These are phyloP conservation scores for Ocimum tenuiflorum DNA, from an alignment of 257 asterid genomes.

Conservation along the genomic window DNA sequence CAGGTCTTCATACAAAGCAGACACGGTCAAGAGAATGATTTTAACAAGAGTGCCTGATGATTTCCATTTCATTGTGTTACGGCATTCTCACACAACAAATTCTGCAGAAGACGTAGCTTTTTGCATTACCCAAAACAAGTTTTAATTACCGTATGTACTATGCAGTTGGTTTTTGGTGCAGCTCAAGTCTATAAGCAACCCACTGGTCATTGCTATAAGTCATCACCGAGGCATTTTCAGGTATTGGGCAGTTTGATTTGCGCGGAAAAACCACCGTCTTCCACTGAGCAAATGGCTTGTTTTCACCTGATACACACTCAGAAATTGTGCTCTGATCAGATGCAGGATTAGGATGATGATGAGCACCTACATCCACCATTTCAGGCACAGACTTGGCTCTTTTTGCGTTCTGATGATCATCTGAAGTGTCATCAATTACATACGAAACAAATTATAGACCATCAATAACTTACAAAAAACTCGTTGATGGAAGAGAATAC, in stretches of 20 bases:
- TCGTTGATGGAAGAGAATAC: not conserved
- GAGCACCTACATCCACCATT: constrained; percentile 14
- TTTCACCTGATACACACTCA: constrained; percentile 12
- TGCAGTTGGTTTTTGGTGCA: constrained; percentile 13
- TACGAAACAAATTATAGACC: not conserved
- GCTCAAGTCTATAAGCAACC: constrained; percentile 35
- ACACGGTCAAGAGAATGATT: no score
- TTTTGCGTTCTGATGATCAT: constrained; percentile 23
- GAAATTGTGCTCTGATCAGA: no score
- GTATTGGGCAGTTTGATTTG: constrained; percentile 22
- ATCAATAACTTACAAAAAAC: not conserved
- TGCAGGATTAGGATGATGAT: constrained; percentile 16
- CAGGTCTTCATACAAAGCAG: no score
- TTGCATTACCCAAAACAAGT: not conserved
- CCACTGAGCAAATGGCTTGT: not conserved
- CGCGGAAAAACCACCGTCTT: constrained; percentile 41
- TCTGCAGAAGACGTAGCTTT: not conserved
- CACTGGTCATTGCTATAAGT: constrained; percentile 39
- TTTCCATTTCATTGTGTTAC: no score
- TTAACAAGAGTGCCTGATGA: no score
- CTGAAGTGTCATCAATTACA: constrained; percentile 21
- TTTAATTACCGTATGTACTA: no score
- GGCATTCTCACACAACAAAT: not conserved
- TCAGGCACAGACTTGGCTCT: constrained; percentile 30
- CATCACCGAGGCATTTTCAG: constrained; percentile 32